phyloP scores from a whole-genome alignment of 2,329 filamentous ascomycete species.

The Calycina herbarum region DNA sequence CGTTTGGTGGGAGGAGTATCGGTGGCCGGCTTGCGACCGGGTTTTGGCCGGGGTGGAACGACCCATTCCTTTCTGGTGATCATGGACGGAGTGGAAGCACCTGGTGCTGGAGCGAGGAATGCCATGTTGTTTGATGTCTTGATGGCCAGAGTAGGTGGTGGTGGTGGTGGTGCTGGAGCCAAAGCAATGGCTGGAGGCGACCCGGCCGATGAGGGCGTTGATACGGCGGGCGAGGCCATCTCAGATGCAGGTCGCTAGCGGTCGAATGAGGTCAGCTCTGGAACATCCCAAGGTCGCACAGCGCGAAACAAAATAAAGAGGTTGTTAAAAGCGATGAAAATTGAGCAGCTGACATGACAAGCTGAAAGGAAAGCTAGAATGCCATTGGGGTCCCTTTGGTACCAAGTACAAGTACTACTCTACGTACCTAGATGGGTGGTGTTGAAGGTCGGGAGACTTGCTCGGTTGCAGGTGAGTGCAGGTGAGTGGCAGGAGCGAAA shows the following conservation, averaged over 20 bases:
- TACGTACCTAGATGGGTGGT: not conserved
- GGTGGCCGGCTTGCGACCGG: slow-evolving; percentile 89
- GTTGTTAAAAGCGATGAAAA: not conserved
- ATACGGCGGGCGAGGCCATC: slow-evolving; percentile 43
- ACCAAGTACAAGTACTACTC: not conserved
- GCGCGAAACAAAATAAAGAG: too few relatives aligned
- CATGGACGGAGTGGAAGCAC: slow-evolving; percentile 43
- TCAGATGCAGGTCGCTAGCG: slow-evolving; percentile 8
- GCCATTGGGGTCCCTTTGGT: not conserved
- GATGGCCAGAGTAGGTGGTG: slow-evolving; percentile 40
- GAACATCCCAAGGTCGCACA: not conserved
- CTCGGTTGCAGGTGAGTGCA: too few relatives aligned
- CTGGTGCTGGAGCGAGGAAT: slow-evolving; percentile 31
- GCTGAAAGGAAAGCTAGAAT: not conserved
- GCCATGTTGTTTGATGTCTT: slow-evolving; percentile 30
- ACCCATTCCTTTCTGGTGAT: slow-evolving; percentile 86
- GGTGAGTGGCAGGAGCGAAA: slow-evolving; percentile 1
- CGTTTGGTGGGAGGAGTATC: slow-evolving; percentile 91
- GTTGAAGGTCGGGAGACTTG: slow-evolving; percentile 1
- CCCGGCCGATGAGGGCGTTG: slow-evolving; percentile 42
- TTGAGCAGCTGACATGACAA: not conserved
- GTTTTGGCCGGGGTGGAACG: slow-evolving; percentile 80
- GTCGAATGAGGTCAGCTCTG: slow-evolving; percentile 12
- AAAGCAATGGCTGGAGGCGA: slow-evolving; percentile 39
- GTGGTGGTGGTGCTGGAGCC: slow-evolving; percentile 32